Conservation (phyloP, 768 basidiomycete genomes). For the Lactarius vividus region DNA sequence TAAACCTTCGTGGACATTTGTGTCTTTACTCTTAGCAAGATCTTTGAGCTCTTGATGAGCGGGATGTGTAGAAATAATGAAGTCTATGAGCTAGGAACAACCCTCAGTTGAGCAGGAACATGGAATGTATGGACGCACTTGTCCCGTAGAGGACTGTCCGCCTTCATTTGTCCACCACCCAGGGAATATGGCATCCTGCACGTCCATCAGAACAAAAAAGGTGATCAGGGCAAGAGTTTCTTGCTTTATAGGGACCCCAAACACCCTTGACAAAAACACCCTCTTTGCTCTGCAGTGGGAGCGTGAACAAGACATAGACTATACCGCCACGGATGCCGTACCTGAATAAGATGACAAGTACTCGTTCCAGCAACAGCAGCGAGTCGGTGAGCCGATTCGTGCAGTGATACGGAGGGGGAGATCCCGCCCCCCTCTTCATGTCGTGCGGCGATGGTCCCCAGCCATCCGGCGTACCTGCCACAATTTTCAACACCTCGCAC, state of each 20-base stretch:
- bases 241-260: conserved; percentile 86
- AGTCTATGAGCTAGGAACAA: conserved; percentile 75
- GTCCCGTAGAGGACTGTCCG: conserved; percentile 98
- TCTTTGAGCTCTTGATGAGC: conserved; percentile 72
- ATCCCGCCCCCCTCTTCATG: conserved; percentile 50
- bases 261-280: conserved; percentile 88
- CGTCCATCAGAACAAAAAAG: conserved; percentile 25
- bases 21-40: conserved; percentile 55
- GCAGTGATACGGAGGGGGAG: conserved; percentile 56
- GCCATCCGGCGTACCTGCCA: conserved; percentile 87
- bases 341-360: conserved; percentile 93
- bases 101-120: neutral
- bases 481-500: conserved; percentile 12
- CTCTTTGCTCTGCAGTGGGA: conserved; percentile 60
- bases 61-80: conserved; percentile 88
- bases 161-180: conserved; percentile 99
- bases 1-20: conserved; percentile 57
- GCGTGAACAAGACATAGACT: neutral
- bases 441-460: conserved; percentile 89
- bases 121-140: conserved; percentile 41
- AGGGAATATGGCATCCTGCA: conserved; percentile 80
- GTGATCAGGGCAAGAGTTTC: conserved; percentile 15
- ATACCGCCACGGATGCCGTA: conserved; percentile 32
- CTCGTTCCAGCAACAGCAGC: conserved; percentile 96
- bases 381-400: conserved; percentile 76